These are phyloP conservation scores for Solanum chiquidenum DNA, from an alignment of 257 asterid genomes.

Conservation along the genomic window DNA sequence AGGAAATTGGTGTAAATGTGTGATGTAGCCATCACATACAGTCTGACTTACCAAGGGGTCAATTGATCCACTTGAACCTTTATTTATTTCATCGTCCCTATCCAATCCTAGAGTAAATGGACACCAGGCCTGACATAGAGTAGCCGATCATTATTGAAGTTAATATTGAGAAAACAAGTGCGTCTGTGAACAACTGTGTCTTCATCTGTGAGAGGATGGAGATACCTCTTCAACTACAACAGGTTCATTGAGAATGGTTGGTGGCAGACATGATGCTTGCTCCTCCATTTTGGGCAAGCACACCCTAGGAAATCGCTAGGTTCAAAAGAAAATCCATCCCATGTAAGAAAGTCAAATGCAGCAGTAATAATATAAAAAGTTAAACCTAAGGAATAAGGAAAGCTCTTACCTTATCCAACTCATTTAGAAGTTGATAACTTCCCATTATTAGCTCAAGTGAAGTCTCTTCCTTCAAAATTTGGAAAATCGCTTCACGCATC, in stretches of 20 bases:
- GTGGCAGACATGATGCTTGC: constrained; percentile 31
- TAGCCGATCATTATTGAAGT: not conserved
- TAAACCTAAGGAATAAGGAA: not conserved
- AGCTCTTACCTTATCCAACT: constrained; percentile 56
- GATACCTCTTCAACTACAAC: constrained; percentile 59
- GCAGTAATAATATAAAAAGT: not conserved
- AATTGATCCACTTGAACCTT: constrained; percentile 27
- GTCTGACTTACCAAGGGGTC: constrained; percentile 48
- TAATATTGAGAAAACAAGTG: not conserved
- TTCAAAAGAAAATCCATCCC: constrained; percentile 5
- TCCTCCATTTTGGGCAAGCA: constrained; percentile 28
- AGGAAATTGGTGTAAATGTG: not conserved
- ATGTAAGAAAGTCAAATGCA: not conserved
- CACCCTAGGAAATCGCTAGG: constrained; percentile 58
- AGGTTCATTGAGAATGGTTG: constrained; percentile 16
- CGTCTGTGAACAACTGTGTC: not conserved
- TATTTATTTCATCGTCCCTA: constrained; percentile 25
- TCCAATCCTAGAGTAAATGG: constrained; percentile 58
- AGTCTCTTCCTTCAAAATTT: constrained; percentile 57
- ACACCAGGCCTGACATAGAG: constrained; percentile 59
- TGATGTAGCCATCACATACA: not conserved
- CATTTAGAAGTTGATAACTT: constrained; percentile 72
- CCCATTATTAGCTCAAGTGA: constrained; percentile 55
- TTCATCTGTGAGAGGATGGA: constrained; percentile 2
- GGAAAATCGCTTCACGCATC: constrained; percentile 67